phyloP scores from a whole-genome alignment of 139 green algal genomes.

The Chlorella sp. region DNA sequence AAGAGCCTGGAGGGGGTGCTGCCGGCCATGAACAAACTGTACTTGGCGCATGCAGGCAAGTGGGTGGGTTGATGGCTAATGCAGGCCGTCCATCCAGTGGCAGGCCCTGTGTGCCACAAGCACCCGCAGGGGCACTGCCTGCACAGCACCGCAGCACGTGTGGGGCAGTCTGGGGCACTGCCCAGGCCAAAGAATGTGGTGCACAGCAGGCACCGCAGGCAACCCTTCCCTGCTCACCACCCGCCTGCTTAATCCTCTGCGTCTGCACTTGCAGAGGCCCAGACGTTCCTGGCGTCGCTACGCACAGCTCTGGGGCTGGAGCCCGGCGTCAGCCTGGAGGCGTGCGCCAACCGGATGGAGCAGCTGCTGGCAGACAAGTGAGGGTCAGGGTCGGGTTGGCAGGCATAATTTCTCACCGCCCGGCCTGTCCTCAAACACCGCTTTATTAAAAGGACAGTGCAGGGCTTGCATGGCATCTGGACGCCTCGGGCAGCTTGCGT shows the following conservation, averaged over 20 bases:
- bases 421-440: background rate
- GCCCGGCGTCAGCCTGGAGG: conserved; percentile 10
- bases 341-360: conserved; percentile 34
- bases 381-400: background rate
- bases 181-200: background rate
- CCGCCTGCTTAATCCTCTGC: background rate
- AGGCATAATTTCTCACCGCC: background rate
- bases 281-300: conserved; percentile 29
- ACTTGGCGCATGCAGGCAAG: conserved; percentile 10
- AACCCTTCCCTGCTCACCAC: too few relatives aligned
- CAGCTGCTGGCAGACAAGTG: conserved; percentile 20
- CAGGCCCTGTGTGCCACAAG: background rate
- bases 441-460: too few relatives aligned
- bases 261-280: conserved; percentile 3
- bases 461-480: background rate
- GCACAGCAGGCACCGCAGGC: background rate
- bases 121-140: too few relatives aligned
- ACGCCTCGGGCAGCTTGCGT: background rate
- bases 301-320: conserved; percentile 15
- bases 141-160: too few relatives aligned
- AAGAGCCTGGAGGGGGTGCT: conserved; percentile 30
- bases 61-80: background rate
- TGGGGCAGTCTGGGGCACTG: background rate
- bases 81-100: background rate
- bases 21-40: conserved; percentile 34